Evolutionary conservation across 805 yeast genomes (phyloP).

Genomic region (Metschnikowia kofuensis): DNA sequence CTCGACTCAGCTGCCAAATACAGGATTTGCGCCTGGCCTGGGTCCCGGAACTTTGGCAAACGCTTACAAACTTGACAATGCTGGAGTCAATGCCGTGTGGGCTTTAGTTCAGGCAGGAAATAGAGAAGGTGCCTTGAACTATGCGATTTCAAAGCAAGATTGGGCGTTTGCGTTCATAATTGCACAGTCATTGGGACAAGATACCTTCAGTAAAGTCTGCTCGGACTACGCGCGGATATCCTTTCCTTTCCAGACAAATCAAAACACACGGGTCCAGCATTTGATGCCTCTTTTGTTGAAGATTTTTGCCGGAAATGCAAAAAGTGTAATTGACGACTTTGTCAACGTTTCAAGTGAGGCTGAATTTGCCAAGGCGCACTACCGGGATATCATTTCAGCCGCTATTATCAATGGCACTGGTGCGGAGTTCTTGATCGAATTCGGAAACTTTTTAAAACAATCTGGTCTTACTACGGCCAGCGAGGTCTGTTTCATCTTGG

Average conservation of each 20-base stretch:
- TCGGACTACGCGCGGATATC: slow-evolving; percentile 53
- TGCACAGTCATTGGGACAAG: slow-evolving; percentile 63
- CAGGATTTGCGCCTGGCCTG: slow-evolving; percentile 1
- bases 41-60: slow-evolving; percentile 26
- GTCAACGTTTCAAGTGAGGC: slow-evolving; percentile 38
- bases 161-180: slow-evolving; percentile 77
- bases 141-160: slow-evolving; percentile 60
- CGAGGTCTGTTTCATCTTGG: slow-evolving; percentile 45
- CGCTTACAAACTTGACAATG: slow-evolving; percentile 41
- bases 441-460: slow-evolving; percentile 46
- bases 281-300: slow-evolving; percentile 58
- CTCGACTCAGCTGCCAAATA: slow-evolving; percentile 18
- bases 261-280: slow-evolving; percentile 36
- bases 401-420: slow-evolving; percentile 33
- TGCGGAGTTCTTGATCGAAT: slow-evolving; percentile 46
- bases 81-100: slow-evolving; percentile 34
- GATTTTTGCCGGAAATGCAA: slow-evolving; percentile 60
- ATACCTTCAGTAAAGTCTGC: slow-evolving; percentile 55
- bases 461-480: slow-evolving; percentile 35
- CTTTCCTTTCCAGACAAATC: slow-evolving; percentile 39
- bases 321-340: slow-evolving; percentile 50
- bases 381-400: slow-evolving; percentile 47
- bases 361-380: slow-evolving; percentile 49
- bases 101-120: slow-evolving; percentile 56
- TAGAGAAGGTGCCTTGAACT: slow-evolving; percentile 60